Evolutionary conservation across 2,329 filamentous ascomycete genomes (phyloP), one percentile per base, ranked within the genome.

Genomic region (Plenodomus lindquistii): DNA sequence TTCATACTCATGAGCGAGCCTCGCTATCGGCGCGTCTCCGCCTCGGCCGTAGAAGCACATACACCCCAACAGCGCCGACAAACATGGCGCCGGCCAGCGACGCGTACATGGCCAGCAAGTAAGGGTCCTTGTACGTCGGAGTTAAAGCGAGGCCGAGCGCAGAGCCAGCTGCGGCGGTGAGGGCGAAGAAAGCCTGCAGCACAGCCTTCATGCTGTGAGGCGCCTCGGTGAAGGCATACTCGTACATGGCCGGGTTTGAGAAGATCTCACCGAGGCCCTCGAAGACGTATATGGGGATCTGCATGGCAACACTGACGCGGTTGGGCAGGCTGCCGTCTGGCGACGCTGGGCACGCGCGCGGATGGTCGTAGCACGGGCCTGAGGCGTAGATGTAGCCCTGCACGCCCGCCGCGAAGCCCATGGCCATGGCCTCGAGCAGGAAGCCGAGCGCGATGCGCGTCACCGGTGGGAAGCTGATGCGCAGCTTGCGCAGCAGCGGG

Each of bases 211-310:
- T 76, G 10, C 66, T 62, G 11, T 62, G 60, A 1, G 75, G 75
- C 0, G 75, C 70, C 24, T 73, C 58, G 36, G 55, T 62, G 50
- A 75, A 78, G 0, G 70, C 63, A 46, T 73, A 76, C 49, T 77
- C 74, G 19, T 61, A 67, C 2, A 64, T 61, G 0, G 75, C 74
- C 5, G 71, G 65, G 22, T 72, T 59, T 2, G 67, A 70, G 9
- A 78, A 63, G 24, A 77, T 72, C 58, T 77, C 75, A 0, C 65
- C 71, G 3, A 74, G 40, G 0, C 70, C 71, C 0, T 73, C 55
- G 1, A 65, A 40, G 15, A 75, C 55, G 44, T 74, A 73, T 0
- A 69, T 52, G 0, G 74, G 74, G 2, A 66, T 40, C 44, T 77
- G 74, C 1, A 70, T 35, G 60, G 67, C 73, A 3, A 76, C 63